phyloP scores from a whole-genome alignment of 1,139 yeast species.

The Saccharomyces pastorianus region DNA sequence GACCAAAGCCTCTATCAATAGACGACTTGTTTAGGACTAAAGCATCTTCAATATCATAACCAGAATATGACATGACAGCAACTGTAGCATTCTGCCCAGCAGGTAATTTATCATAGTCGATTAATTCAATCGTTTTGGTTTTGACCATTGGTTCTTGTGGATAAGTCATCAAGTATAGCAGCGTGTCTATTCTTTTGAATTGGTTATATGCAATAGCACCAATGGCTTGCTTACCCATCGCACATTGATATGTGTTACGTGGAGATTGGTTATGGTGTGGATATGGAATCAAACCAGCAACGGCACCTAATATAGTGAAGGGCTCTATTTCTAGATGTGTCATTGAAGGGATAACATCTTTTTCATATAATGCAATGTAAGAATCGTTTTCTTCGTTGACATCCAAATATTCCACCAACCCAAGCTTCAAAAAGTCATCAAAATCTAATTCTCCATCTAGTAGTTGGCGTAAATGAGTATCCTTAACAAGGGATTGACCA shows the following conservation, averaged over 20 bases:
- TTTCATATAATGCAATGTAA: conserved; percentile 82
- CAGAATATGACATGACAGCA: conserved; percentile 98
- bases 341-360: conserved; percentile 45
- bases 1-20: conserved; percentile 93
- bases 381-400: conserved; percentile 97
- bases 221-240: conserved; percentile 99
- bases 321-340: conserved; percentile 97
- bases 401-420: conserved; percentile 91
- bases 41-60: conserved; percentile 99
- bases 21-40: conserved; percentile 87
- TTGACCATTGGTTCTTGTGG: conserved; percentile 99
- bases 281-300: conserved; percentile 97
- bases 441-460: conserved; percentile 67
- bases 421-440: conserved; percentile 79
- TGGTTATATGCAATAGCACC: conserved; percentile 98
- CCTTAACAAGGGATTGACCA: conserved; percentile 61
- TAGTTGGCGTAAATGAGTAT: conserved; percentile 56
- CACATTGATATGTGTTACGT: conserved; percentile 97
- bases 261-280: conserved; percentile 99
- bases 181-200: conserved; percentile 88
- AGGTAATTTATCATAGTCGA: conserved; percentile 90
- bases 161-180: conserved; percentile 88
- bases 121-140: conserved; percentile 90
- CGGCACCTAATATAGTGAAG: conserved; percentile 93
- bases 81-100: conserved; percentile 99